A percentile compares a stretch with the other conserved stretches of the same genome.
Conservation (phyloP, 192 early-diverging fungal species). For the Coemansia sp. region DNA sequence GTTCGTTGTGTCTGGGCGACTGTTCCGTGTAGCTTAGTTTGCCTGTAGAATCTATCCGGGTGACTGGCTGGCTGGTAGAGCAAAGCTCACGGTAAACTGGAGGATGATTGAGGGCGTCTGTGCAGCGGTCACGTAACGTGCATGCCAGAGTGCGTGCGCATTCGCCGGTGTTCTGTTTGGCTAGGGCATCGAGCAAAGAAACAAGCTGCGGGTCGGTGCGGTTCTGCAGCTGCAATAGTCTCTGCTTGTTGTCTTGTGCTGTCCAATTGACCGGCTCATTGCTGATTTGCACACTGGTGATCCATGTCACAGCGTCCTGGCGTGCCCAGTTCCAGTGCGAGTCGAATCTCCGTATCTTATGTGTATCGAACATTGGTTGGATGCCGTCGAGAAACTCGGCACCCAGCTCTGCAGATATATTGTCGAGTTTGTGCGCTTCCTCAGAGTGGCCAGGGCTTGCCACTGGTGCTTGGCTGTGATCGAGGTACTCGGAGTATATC, state of each 20-base stretch:
- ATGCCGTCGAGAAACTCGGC: slow-evolving; percentile 84
- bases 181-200: slow-evolving; percentile 50
- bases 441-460: slow-evolving; percentile 13
- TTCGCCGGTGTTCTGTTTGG: not conserved
- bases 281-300: slow-evolving; percentile 79
- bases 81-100: slow-evolving; percentile 88
- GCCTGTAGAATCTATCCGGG: slow-evolving; percentile 70
- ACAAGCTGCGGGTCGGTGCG: slow-evolving; percentile 47
- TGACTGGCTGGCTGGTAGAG: slow-evolving; percentile 75
- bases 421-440: slow-evolving; percentile 69
- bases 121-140: slow-evolving; percentile 77
- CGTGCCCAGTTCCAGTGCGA: slow-evolving; percentile 97
- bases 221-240: slow-evolving; percentile 69
- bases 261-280: slow-evolving; percentile 78
- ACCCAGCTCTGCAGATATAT: slow-evolving; percentile 83
- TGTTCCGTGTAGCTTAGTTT: slow-evolving; percentile 72
- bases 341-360: slow-evolving; percentile 85
- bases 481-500: slow-evolving; percentile 77
- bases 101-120: slow-evolving; percentile 64
- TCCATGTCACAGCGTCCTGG: slow-evolving; percentile 40
- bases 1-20: slow-evolving; percentile 66
- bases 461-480: not conserved
- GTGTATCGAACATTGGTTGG: slow-evolving; percentile 72
- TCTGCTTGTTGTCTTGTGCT: not conserved
- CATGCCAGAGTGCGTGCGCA: not conserved